phyloP scores from a whole-genome alignment of 2,329 filamentous ascomycete species.

The Colletotrichum chlorophyti region DNA sequence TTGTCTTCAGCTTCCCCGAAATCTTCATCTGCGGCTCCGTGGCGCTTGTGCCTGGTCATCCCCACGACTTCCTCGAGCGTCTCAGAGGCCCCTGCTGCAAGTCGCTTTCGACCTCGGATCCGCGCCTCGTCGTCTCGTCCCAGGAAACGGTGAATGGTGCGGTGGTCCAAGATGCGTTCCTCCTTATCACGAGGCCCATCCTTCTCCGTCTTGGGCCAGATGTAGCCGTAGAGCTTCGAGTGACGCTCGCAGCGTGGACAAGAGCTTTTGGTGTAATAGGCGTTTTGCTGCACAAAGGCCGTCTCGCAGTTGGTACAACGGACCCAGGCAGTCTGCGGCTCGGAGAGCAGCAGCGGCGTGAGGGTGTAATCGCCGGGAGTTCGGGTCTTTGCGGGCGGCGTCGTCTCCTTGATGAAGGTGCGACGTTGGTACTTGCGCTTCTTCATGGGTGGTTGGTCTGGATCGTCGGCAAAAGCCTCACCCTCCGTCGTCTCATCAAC shows the following conservation, averaged over 20 bases:
- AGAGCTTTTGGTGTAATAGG: conserved; percentile 83
- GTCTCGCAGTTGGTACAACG: conserved; percentile 84
- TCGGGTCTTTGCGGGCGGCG: conserved; percentile 49
- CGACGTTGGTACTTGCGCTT: conserved; percentile 43
- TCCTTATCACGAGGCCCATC: conserved; percentile 77
- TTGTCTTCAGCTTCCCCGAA: conserved; percentile 31
- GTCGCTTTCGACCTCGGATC: conserved; percentile 48
- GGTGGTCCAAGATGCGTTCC: conserved; percentile 79
- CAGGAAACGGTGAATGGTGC: conserved; percentile 86
- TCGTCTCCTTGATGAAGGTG: conserved; percentile 40
- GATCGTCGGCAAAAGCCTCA: background rate
- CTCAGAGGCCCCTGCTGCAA: conserved; percentile 22
- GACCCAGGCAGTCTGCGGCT: conserved; percentile 82
- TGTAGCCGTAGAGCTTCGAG: conserved; percentile 91
- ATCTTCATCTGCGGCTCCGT: conserved; percentile 8
- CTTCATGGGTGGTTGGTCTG: conserved; percentile 32
- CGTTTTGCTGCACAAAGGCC: conserved; percentile 87
- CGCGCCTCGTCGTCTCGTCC: conserved; percentile 71
- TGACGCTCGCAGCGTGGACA: conserved; percentile 95
- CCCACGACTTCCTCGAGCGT: conserved; percentile 7
- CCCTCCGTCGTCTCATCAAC: conserved; percentile 21
- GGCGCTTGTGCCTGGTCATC: conserved; percentile 23
- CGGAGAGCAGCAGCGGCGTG: conserved; percentile 76
- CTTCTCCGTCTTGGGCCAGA: conserved; percentile 94
- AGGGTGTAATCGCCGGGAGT: conserved; percentile 82